Evolutionary conservation across 495 filamentous ascomycete species (phyloP).

Genomic region (Penicillium pancosmium): DNA sequence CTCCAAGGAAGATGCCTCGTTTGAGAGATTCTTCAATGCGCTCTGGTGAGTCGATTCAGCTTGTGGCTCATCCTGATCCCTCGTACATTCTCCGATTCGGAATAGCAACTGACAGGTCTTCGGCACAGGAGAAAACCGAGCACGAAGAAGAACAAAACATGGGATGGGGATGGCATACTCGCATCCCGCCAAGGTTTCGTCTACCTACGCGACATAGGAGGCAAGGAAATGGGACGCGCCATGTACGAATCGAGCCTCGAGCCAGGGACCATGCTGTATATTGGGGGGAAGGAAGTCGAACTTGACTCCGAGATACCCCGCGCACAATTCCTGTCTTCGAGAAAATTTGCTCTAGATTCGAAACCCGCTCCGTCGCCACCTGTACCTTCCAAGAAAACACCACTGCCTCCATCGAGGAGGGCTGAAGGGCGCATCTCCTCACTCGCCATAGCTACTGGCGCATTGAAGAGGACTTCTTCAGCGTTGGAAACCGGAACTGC

Average conservation of each 20-base stretch:
- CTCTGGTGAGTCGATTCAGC: constrained; percentile 56
- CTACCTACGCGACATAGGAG: constrained; percentile 63
- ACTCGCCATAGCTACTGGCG: constrained; percentile 13
- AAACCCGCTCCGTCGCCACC: constrained; percentile 22
- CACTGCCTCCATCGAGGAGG: constrained; percentile 24
- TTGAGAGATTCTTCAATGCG: constrained; percentile 64
- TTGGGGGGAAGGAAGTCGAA: constrained; percentile 76
- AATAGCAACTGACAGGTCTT: constrained; percentile 9
- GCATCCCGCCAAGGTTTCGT: constrained; percentile 59
- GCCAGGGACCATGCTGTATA: constrained; percentile 62
- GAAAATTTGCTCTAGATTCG: constrained; percentile 45
- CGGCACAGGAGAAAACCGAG: constrained; percentile 70
- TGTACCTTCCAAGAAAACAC: constrained; percentile 23
- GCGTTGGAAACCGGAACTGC: constrained; percentile 27
- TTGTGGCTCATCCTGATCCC: not conserved
- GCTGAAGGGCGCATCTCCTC: constrained; percentile 8
- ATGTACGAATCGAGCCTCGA: constrained; percentile 58
- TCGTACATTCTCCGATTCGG: not conserved
- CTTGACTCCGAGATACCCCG: constrained; percentile 67
- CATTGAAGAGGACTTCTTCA: constrained; percentile 22
- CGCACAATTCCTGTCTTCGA: constrained; percentile 64
- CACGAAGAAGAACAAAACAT: constrained; percentile 81
- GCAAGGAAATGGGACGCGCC: constrained; percentile 67
- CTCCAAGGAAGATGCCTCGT: constrained; percentile 27
- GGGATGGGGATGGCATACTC: constrained; percentile 82